Evolutionary conservation across 495 filamentous ascomycete genomes (phyloP).

Genomic region (Aspergillus haitiensis): DNA sequence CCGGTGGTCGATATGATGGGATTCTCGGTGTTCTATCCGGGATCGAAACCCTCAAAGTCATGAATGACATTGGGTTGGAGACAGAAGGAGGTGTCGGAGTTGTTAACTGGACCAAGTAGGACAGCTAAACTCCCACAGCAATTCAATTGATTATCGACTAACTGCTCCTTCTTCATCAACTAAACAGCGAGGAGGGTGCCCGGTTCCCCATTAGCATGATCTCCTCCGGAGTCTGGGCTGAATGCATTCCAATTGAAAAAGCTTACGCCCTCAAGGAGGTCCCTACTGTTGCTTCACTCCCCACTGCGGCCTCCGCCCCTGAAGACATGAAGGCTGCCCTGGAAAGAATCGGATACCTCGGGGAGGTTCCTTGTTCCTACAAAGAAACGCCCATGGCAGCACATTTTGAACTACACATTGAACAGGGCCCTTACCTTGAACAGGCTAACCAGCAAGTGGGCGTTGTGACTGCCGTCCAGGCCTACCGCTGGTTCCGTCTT

Average conservation of each 20-base stretch:
- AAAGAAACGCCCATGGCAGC: constrained; percentile 68
- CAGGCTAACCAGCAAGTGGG: constrained; percentile 62
- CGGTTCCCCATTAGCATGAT: constrained; percentile 79
- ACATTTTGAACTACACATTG: constrained; percentile 83
- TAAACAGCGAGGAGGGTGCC: constrained; percentile 72
- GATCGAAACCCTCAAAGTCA: constrained; percentile 66
- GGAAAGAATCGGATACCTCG: constrained; percentile 70
- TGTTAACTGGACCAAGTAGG: constrained; percentile 77
- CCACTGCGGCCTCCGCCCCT: constrained; percentile 46
- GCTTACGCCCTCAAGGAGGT: constrained; percentile 62
- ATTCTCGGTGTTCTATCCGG: constrained; percentile 73
- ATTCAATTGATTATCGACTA: no score
- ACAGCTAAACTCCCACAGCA: no score
- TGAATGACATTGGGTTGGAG: constrained; percentile 67
- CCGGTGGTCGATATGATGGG: constrained; percentile 71
- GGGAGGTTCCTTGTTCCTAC: constrained; percentile 55
- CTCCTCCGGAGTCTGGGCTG: constrained; percentile 76
- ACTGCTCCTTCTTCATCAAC: no score
- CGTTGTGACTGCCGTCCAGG: constrained; percentile 66
- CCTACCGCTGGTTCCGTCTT: constrained; percentile 70
- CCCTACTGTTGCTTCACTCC: constrained; percentile 46
- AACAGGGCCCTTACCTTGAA: constrained; percentile 74
- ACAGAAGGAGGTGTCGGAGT: constrained; percentile 71
- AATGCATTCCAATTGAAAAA: constrained; percentile 58
- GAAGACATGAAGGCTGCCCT: constrained; percentile 69